These are phyloP conservation scores for Botryotinia calthae DNA, from an alignment of 2,329 filamentous ascomycete species.

Conservation along the genomic window DNA sequence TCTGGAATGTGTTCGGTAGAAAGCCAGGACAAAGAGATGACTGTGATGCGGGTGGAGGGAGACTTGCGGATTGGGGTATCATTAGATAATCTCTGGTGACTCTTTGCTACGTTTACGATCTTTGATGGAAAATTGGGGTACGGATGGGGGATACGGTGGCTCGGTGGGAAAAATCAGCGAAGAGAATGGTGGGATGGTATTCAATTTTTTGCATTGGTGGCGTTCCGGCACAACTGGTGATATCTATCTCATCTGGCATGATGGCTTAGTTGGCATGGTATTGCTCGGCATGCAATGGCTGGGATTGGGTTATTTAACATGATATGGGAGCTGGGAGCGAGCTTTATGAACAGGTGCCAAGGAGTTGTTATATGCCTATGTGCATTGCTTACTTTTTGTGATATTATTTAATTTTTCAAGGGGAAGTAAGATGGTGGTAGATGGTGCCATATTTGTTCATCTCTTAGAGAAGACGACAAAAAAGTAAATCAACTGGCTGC, in stretches of 20 bases:
- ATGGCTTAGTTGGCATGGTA: conserved; percentile 15
- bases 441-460: conserved; percentile 10
- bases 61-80: conserved; percentile 74
- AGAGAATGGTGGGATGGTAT: conserved; percentile 10
- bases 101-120: background rate
- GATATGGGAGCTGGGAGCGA: conserved; percentile 10
- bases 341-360: conserved; percentile 18
- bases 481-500: background rate
- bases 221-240: conserved; percentile 15
- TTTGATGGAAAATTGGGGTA: conserved; percentile 8
- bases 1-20: conserved; percentile 94
- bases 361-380: conserved; percentile 17
- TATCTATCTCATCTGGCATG: conserved; percentile 17
- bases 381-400: conserved; percentile 12
- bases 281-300: conserved; percentile 17
- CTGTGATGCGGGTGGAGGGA: conserved; percentile 60
- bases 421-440: background rate
- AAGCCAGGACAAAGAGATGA: conserved; percentile 68
- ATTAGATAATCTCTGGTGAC: conserved; percentile 58
- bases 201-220: conserved; percentile 20
- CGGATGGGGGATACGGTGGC: background rate
- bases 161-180: conserved; percentile 7
- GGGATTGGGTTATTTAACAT: conserved; percentile 17
- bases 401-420: conserved; percentile 17
- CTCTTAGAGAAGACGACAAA: conserved; percentile 1